Conservation (phyloP, 306 rosid genomes). For the Prunus mongolica region DNA sequence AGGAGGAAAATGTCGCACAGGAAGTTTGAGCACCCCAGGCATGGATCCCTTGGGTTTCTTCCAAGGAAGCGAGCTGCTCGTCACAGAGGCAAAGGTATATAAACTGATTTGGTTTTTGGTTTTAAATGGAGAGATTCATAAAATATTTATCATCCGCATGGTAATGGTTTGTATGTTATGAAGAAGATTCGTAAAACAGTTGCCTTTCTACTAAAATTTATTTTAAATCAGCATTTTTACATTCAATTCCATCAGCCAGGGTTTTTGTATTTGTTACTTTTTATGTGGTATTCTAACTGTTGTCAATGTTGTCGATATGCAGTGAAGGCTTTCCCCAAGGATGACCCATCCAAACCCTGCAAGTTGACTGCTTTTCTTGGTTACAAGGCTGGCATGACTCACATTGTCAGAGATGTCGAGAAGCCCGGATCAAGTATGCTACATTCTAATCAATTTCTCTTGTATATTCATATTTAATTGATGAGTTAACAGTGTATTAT, state of each 20-base stretch:
- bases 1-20: conserved; percentile 70
- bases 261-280: not conserved
- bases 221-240: not conserved
- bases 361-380: conserved; percentile 72
- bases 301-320: not conserved
- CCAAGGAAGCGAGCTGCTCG: conserved; percentile 85
- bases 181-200: not conserved
- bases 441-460: not conserved
- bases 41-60: conserved; percentile 83
- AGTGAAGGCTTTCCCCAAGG: conserved; percentile 94
- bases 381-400: conserved; percentile 93
- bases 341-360: conserved; percentile 63
- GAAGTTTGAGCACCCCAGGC: conserved; percentile 91
- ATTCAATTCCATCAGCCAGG: not conserved
- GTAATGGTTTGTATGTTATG: not conserved
- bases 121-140: not conserved
- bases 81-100: conserved; percentile 75
- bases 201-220: not conserved
- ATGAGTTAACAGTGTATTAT: not conserved
- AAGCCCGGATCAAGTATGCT: conserved; percentile 75
- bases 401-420: conserved; percentile 83
- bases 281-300: not conserved
- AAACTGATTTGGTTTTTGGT: not conserved
- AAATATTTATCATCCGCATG: not conserved
- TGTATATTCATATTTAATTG: not conserved